Evolutionary conservation across 129 eudicot species (phyloP).

Genomic region (Saposhnikovia divaricata): DNA sequence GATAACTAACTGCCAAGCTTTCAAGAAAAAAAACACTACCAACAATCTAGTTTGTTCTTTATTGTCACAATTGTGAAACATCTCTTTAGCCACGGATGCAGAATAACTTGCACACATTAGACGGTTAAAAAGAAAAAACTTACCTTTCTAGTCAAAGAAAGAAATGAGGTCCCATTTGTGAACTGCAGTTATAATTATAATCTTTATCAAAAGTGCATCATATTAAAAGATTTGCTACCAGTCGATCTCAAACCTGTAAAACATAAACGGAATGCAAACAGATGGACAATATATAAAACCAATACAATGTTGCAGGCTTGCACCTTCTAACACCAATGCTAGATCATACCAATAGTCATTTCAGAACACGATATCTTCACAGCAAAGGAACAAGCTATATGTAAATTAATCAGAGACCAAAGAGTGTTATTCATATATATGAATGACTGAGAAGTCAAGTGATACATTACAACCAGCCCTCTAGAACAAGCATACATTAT

Average conservation of each 20-base stretch:
- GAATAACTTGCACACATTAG: not conserved
- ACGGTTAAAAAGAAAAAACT: not conserved
- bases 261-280: not conserved
- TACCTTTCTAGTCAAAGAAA: not conserved
- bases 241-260: not conserved
- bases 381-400: not conserved
- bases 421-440: not conserved
- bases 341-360: not conserved
- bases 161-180: not conserved
- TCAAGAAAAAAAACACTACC: not conserved
- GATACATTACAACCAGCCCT: not conserved
- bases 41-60: not conserved
- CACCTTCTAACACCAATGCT: not conserved
- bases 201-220: not conserved
- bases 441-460: not conserved
- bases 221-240: not conserved
- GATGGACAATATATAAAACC: not conserved
- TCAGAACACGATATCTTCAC: not conserved
- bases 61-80: not conserved
- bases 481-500: not conserved
- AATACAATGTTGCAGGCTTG: not conserved
- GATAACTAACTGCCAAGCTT: not conserved
- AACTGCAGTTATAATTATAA: not conserved
- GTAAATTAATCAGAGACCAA: not conserved
- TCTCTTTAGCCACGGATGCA: not conserved